Evolutionary conservation across 768 basidiomycete genomes (phyloP), one percentile per base, ranked within the genome.

Genomic region (Hypsizygus marmoreus): DNA sequence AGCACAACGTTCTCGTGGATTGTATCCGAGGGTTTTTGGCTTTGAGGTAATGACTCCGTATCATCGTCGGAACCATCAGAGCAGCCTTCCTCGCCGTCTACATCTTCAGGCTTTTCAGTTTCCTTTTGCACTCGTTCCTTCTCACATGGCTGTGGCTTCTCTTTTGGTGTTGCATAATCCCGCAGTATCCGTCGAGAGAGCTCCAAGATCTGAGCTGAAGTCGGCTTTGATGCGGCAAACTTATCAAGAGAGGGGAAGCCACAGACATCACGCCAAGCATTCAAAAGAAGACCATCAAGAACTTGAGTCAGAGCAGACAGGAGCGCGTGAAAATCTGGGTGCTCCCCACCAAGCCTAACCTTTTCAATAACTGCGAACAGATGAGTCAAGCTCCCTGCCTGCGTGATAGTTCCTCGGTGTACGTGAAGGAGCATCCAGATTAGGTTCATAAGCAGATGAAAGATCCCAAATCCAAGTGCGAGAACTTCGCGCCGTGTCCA

Each of bases 291-390:
- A 0, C 68, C 71, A 6, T 57, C 54, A 2, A 68, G 53, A 7
- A 72, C 63, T 28, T 72, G 68, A 6, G 43, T 60, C 0, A 68
- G 41, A 0, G 61, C 55, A 3, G 56, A 13, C 0, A 66, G 31
- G 0, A 70, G 54, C 0, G 67, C 59, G 20, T 71, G 64, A 20
- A 68, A 72, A 40, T 72, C 60, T 0, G 68, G 69, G 2, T 70
- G 59, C 16, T 68, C 52, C 0, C 51, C 40, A 6, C 59, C 62
- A 4, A 72, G 59, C 0, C 60, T 50, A 16, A 47, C 47, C 36
- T 69, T 69, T 12, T 69, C 59, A 0, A 73, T 50, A 1, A 69
- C 7, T 0, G 49, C 33, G 37, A 70, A 71, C 11, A 65, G 62
- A 44, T 62, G 55, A 1, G 62, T 45, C 1, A 71, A 52, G 11